A percentile compares a stretch with the other conserved stretches of the same genome.
phyloP scores from a whole-genome alignment of 495 filamentous ascomycete genomes.

The Penicillium tannophilum region DNA sequence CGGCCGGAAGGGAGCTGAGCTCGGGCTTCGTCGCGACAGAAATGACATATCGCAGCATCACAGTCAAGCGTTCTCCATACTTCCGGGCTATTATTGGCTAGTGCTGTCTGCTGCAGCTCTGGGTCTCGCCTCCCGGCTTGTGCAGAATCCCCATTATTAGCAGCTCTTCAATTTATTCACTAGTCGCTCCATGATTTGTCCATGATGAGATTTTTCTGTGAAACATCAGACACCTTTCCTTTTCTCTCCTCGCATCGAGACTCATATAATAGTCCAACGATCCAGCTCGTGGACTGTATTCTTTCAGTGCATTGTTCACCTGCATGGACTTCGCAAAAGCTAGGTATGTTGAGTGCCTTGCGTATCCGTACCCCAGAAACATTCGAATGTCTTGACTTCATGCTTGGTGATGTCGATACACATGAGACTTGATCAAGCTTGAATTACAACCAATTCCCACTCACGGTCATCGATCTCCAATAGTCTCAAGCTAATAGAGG shows the following conservation, averaged over 20 bases:
- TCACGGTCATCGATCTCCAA: neutral
- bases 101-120: constrained; percentile 21
- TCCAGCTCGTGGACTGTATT: neutral
- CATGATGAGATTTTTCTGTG: neutral
- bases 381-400: constrained; percentile 4
- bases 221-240: neutral
- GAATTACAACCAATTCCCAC: neutral
- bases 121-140: constrained; percentile 24
- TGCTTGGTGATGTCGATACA: constrained; percentile 3
- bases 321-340: neutral
- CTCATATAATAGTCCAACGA: neutral
- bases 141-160: constrained; percentile 7
- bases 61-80: constrained; percentile 12
- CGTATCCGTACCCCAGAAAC: neutral
- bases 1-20: constrained; percentile 27
- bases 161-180: neutral
- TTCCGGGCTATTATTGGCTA: constrained; percentile 24
- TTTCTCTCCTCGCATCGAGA: neutral
- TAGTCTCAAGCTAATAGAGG: neutral
- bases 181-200: neutral
- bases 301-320: neutral
- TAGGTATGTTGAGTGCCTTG: constrained; percentile 17
- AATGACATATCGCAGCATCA: constrained; percentile 34
- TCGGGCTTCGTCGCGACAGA: constrained; percentile 15
- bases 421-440: neutral